phyloP scores from a whole-genome alignment of 176 grass and related monocot genomes.

The Zizania latifolia region DNA sequence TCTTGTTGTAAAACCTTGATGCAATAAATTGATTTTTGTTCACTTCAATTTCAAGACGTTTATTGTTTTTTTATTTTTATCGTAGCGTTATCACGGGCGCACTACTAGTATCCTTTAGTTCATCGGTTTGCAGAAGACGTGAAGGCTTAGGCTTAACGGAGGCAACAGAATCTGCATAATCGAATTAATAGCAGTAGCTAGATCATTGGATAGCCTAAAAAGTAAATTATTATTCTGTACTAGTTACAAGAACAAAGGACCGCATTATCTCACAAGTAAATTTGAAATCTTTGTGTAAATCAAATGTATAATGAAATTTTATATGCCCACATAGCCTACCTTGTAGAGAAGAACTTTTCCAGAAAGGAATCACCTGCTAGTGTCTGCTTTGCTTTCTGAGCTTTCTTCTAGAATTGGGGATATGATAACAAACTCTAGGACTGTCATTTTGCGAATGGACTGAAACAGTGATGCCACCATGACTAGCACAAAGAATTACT shows the following conservation, averaged over 20 bases:
- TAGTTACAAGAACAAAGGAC: background rate
- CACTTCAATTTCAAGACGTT: too few relatives aligned
- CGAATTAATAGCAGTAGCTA: background rate
- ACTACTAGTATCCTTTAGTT: too few relatives aligned
- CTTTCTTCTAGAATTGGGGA: background rate
- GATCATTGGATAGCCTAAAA: background rate
- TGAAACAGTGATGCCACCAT: constrained; percentile 19
- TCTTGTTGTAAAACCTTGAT: too few relatives aligned
- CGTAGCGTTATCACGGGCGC: too few relatives aligned
- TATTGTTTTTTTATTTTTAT: too few relatives aligned
- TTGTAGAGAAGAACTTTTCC: constrained; percentile 46
- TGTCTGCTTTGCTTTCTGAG: too few relatives aligned
- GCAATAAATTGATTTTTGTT: too few relatives aligned
- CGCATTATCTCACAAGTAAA: background rate
- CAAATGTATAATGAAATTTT: too few relatives aligned
- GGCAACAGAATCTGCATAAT: too few relatives aligned
- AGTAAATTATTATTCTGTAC: background rate
- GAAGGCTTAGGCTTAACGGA: constrained; percentile 64
- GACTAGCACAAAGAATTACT: constrained; percentile 12
- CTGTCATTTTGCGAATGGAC: constrained; percentile 34
- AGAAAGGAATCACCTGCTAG: background rate
- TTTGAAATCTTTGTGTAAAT: background rate
- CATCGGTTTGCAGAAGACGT: constrained; percentile 48
- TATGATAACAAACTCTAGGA: constrained; percentile 8
- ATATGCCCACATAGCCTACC: constrained; percentile 13